Conservation (phyloP, 345 rosid species). For the Salix arbutifolia region DNA sequence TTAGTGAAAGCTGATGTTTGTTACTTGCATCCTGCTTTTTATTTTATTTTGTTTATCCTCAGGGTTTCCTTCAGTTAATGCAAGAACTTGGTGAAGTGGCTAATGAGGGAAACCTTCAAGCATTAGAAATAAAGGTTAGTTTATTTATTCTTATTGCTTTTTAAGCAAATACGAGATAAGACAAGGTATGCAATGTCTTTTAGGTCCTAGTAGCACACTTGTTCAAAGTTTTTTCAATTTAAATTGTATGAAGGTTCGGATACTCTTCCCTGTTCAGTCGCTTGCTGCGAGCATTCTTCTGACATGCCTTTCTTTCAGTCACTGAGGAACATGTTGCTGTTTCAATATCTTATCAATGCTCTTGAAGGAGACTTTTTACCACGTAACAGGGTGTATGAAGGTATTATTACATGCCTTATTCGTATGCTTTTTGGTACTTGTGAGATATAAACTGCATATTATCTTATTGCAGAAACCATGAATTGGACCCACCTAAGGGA, state of each 20-base stretch:
- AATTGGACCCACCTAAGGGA: constrained; percentile 68
- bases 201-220: background rate
- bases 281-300: constrained; percentile 3
- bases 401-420: constrained; percentile 23
- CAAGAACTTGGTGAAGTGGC: constrained; percentile 40
- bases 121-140: constrained; percentile 46
- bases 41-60: constrained; percentile 14
- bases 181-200: background rate
- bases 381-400: constrained; percentile 44
- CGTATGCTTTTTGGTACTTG: constrained; percentile 8
- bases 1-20: background rate
- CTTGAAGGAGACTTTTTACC: constrained; percentile 63
- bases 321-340: constrained; percentile 57
- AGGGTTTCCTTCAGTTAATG: constrained; percentile 63
- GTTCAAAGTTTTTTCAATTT: background rate
- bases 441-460: background rate
- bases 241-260: background rate
- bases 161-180: background rate
- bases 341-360: constrained; percentile 67
- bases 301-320: constrained; percentile 36
- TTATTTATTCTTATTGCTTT: constrained; percentile 3
- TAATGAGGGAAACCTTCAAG: constrained; percentile 26
- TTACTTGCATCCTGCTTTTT: background rate
- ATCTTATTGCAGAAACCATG: constrained; percentile 54
- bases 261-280: background rate